A percentile compares a stretch with the other conserved stretches of the same genome.
Conservation (phyloP, 768 basidiomycete species). For the Floccularia luteovirens region DNA sequence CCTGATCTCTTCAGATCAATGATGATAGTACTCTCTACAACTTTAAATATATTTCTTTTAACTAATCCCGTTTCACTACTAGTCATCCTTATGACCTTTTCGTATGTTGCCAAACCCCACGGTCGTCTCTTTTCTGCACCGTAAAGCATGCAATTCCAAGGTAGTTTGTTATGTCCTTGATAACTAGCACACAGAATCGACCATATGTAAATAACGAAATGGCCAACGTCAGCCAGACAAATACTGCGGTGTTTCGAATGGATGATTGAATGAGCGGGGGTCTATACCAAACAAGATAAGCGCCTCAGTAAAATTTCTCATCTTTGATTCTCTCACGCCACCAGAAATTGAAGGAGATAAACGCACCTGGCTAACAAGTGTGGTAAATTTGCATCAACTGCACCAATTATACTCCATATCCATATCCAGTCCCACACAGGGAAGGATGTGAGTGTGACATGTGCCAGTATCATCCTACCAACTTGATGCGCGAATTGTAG, state of each 20-base stretch:
- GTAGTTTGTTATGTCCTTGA: slow-evolving; percentile 81
- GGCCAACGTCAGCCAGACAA: slow-evolving; percentile 65
- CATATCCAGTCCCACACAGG: slow-evolving; percentile 87
- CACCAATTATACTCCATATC: slow-evolving; percentile 72
- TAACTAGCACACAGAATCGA: slow-evolving; percentile 77
- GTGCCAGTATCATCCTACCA: slow-evolving; percentile 87
- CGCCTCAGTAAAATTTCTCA: slow-evolving; percentile 2
- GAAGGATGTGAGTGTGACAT: slow-evolving; percentile 79
- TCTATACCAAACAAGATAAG: slow-evolving; percentile 19
- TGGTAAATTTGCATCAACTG: slow-evolving; percentile 77
- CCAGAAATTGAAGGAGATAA: slow-evolving; percentile 4
- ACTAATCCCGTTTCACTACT: neutral
- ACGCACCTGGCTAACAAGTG: slow-evolving; percentile 60
- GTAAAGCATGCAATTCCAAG: slow-evolving; percentile 95
- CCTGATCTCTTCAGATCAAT: no score
- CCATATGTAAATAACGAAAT: slow-evolving; percentile 66
- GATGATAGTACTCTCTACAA: no score
- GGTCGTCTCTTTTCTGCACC: slow-evolving; percentile 74
- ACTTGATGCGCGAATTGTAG: slow-evolving; percentile 86
- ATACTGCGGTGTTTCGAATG: slow-evolving; percentile 50
- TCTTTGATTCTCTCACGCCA: neutral
- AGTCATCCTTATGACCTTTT: neutral
- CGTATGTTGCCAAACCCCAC: slow-evolving; percentile 51
- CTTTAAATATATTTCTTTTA: no score
- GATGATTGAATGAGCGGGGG: slow-evolving; percentile 72